These are phyloP conservation scores for Fusarium napiforme DNA, from an alignment of 2,329 filamentous ascomycete species.

Conservation along the genomic window DNA sequence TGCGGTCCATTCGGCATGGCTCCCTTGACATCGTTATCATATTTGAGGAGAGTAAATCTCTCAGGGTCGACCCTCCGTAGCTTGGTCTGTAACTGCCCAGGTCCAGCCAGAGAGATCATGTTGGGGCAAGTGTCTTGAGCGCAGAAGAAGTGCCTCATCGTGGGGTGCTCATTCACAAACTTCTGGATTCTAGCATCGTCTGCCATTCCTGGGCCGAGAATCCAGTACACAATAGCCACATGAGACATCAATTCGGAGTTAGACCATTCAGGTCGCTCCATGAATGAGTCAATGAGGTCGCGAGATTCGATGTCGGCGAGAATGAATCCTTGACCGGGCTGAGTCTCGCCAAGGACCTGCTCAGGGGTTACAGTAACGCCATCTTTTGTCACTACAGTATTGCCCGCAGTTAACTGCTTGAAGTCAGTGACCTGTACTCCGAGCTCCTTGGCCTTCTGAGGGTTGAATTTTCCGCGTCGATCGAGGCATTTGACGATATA, in stretches of 20 bases:
- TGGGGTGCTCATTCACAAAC: conserved; percentile 73
- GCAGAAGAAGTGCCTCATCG: conserved; percentile 80
- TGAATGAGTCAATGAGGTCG: conserved; percentile 75
- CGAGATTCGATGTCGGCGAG: conserved; percentile 80
- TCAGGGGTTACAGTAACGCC: conserved; percentile 81
- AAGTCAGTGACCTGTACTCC: conserved; percentile 71
- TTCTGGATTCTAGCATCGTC: conserved; percentile 70
- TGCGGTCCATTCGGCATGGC: conserved; percentile 40
- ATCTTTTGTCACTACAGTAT: conserved; percentile 70
- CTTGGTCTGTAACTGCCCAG: conserved; percentile 73
- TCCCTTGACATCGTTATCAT: conserved; percentile 61
- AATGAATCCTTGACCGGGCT: conserved; percentile 78
- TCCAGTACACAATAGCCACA: conserved; percentile 81
- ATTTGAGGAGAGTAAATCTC: conserved; percentile 76
- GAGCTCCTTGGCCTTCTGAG: conserved; percentile 69
- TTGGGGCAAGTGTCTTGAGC: conserved; percentile 80
- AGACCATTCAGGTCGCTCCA: conserved; percentile 78
- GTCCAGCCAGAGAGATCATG: conserved; percentile 75
- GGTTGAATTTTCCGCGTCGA: conserved; percentile 83
- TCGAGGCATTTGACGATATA: conserved; percentile 86
- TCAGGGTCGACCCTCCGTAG: conserved; percentile 78
- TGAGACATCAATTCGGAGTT: conserved; percentile 72
- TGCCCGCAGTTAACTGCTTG: conserved; percentile 68
- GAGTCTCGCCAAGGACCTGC: conserved; percentile 80
- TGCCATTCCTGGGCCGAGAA: conserved; percentile 75